Base-by-base conservation (phyloP, 352 stramenopile genomes). In the Phytophthora sp. region DNA sequence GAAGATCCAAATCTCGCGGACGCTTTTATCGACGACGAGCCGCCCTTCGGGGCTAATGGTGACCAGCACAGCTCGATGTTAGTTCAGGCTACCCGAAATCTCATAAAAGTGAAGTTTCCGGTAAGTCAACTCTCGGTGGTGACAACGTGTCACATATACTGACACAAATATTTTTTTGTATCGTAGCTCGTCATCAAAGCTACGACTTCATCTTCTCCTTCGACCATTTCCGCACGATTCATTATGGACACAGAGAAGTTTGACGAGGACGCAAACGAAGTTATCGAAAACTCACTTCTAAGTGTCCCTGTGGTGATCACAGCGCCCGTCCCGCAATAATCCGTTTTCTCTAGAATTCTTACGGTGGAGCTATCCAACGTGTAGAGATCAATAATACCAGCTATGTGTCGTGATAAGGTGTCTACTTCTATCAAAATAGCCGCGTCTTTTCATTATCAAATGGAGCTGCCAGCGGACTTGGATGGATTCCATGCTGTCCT, bases 1-100 rank as follows among this genome's bases (percentile, higher is more conserved):
- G 87, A 95, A 85, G 87, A 95, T 20, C 87, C 87, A 26, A 94
- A 83, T 28, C 79, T 95, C 26, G 84, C 72, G 10, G 84, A 95
- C 49, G 79, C 79, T 23, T 91, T 88, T 49, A 66, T 72, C 9
- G 72, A 73, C 2, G 76, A 80, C 34, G 58, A 64, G n/a, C 27
- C 49, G 4, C 50, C 38, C 2, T 58, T 69, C 4, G 41, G 50
- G 42, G 52, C 41, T 12, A 48, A 58, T 15, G 66, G 49, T 4
- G 44, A 57, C 24, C 32, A 66, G 6, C 67, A 49, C 45, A 93
- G 92, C 35, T 43, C 55, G 17, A 88, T 90, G 66, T 46, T 92
- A 17, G 46, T 90, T 24, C 71, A 82, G 45, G 65, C 72, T 41
- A 68, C 52, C 1, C 65, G 71, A 46, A 91, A 89, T 51, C 62